Conservation (phyloP, 257 asterid species). For the Dorcoceras hygrometricum region DNA sequence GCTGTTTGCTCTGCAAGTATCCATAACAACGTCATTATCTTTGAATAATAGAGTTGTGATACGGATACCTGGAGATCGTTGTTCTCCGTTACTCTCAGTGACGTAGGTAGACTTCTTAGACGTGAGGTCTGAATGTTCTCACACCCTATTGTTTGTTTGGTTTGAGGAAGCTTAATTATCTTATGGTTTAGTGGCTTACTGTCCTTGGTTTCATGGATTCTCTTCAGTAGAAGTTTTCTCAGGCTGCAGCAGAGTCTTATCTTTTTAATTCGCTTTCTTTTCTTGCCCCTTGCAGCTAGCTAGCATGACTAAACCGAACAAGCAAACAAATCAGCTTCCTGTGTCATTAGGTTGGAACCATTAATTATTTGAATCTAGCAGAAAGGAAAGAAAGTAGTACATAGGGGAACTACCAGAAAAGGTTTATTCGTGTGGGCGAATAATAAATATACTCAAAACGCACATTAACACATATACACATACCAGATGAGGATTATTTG, state of each 20-base stretch:
- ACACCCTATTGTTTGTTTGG: neutral
- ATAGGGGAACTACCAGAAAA: too few species aligned
- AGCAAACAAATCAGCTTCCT: too few species aligned
- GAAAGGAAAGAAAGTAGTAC: too few species aligned
- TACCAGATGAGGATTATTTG: neutral
- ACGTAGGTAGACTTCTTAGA: neutral
- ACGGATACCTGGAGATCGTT: slow-evolving; percentile 1
- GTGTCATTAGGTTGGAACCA: too few species aligned
- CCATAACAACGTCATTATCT: neutral
- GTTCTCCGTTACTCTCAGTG: neutral
- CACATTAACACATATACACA: neutral
- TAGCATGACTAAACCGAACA: too few species aligned
- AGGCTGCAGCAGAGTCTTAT: too few species aligned
- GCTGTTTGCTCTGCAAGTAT: neutral
- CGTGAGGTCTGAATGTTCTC: neutral
- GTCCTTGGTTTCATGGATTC: neutral
- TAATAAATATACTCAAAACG: neutral
- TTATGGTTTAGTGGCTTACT: neutral
- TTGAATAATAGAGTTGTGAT: neutral
- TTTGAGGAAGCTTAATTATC: neutral
- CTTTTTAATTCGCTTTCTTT: too few species aligned
- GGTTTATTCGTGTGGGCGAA: neutral
- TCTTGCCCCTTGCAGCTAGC: too few species aligned
- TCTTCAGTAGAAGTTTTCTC: too few species aligned
- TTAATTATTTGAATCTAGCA: too few species aligned